Conservation (phyloP, 805 yeast species). For the Candida golubevii region DNA sequence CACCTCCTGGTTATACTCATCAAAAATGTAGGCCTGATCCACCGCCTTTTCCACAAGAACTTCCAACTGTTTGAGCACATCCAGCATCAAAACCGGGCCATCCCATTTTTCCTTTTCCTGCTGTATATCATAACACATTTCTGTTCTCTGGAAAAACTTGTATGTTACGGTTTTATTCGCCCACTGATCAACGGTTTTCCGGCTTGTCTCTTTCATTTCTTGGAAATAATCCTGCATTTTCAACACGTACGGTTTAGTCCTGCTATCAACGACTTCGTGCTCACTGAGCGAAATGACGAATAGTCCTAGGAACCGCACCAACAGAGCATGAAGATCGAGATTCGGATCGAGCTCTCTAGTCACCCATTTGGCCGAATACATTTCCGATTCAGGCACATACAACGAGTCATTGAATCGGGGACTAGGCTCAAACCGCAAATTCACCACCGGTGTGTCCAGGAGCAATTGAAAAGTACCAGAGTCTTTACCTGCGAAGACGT, state of each 20-base stretch:
- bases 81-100: slow-evolving; percentile 14
- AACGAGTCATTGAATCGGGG: slow-evolving; percentile 24
- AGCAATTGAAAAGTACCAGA: slow-evolving; percentile 31
- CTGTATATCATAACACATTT: slow-evolving; percentile 21
- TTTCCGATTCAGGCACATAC: slow-evolving; percentile 34
- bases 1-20: slow-evolving; percentile 42
- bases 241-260: slow-evolving; percentile 20
- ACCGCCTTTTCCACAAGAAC: background rate
- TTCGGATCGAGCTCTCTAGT: slow-evolving; percentile 18
- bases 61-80: slow-evolving; percentile 22
- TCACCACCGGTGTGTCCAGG: slow-evolving; percentile 28
- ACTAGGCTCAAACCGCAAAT: slow-evolving; percentile 30
- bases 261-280: slow-evolving; percentile 34
- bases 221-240: slow-evolving; percentile 17
- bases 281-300: slow-evolving; percentile 34
- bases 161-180: slow-evolving; percentile 13
- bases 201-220: slow-evolving; percentile 14
- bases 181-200: slow-evolving; percentile 20
- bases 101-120: slow-evolving; percentile 8
- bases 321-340: slow-evolving; percentile 33
- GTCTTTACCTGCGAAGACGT: slow-evolving; percentile 21
- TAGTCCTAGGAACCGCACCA: slow-evolving; percentile 35
- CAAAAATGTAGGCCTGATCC: slow-evolving; percentile 39
- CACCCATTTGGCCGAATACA: slow-evolving; percentile 32
- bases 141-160: slow-evolving; percentile 18